Percentiles rank a stretch among this genome's conserved stretches.
Evolutionary conservation across 495 filamentous ascomycete genomes (phyloP).

Genomic region (Halenospora varia): DNA sequence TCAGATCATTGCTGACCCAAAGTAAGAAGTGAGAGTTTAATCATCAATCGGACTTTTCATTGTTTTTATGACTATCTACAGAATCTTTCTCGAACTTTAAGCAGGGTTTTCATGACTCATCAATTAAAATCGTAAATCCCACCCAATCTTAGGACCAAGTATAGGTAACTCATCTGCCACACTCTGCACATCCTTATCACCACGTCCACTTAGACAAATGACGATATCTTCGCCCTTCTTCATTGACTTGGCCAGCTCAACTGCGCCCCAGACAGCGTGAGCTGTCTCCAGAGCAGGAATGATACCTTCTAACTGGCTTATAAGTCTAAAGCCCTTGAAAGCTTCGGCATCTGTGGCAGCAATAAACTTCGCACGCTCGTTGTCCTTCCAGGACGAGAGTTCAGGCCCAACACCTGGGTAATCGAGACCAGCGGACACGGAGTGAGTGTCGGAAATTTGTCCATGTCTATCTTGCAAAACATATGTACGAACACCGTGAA

Average conservation of each 20-base stretch:
- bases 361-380: conserved; percentile 76
- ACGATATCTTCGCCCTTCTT: conserved; percentile 83
- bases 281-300: conserved; percentile 94
- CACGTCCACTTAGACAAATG: conserved; percentile 88
- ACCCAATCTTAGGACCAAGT: conserved; percentile 87
- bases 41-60: too few relatives aligned
- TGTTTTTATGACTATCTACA: too few relatives aligned
- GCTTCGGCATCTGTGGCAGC: conserved; percentile 91
- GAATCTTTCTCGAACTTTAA: too few relatives aligned
- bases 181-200: conserved; percentile 98
- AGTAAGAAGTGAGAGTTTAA: too few relatives aligned
- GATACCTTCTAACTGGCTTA: conserved; percentile 87
- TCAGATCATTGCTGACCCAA: too few relatives aligned
- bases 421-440: conserved; percentile 93
- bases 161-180: conserved; percentile 91
- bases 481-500: conserved; percentile 95
- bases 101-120: too few relatives aligned
- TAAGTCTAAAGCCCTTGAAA: conserved; percentile 79
- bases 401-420: conserved; percentile 97
- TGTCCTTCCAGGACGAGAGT: conserved; percentile 89
- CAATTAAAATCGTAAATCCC: conserved; percentile 75
- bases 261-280: conserved; percentile 84
- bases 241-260: conserved; percentile 92
- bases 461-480: conserved; percentile 88
- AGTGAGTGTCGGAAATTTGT: conserved; percentile 92